phyloP scores from a whole-genome alignment of 805 yeast genomes.

The Ogataea saltuana region DNA sequence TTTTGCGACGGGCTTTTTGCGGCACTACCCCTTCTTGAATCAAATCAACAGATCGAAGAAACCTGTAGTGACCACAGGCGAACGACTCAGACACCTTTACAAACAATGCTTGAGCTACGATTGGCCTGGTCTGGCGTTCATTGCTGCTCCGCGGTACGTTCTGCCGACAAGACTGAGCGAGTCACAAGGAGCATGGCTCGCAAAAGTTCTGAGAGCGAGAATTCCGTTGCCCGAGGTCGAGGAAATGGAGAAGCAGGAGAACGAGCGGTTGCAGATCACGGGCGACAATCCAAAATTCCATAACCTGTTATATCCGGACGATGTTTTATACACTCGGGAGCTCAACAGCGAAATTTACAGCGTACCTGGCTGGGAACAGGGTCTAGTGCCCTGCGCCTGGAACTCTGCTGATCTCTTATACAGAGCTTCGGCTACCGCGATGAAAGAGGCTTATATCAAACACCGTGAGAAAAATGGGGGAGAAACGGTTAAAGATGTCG shows the following conservation, averaged over 20 bases:
- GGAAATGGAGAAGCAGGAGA: constrained; percentile 48
- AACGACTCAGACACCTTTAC: constrained; percentile 53
- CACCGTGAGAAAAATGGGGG: constrained; percentile 41
- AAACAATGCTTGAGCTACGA: constrained; percentile 57
- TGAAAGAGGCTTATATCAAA: constrained; percentile 49
- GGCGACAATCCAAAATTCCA: constrained; percentile 52
- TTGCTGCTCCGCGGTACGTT: constrained; percentile 62
- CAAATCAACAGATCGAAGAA: constrained; percentile 24
- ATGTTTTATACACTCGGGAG: constrained; percentile 52
- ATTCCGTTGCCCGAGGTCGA: constrained; percentile 49
- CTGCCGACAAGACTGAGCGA: constrained; percentile 63
- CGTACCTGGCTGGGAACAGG: constrained; percentile 36
- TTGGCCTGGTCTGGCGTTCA: constrained; percentile 66
- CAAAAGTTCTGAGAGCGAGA: constrained; percentile 61
- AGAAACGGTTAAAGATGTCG: constrained; percentile 18
- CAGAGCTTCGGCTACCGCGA: constrained; percentile 43
- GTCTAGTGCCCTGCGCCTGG: constrained; percentile 57
- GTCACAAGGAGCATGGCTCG: constrained; percentile 65
- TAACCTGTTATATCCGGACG: constrained; percentile 55
- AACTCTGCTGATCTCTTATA: constrained; percentile 44
- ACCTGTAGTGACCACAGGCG: constrained; percentile 49
- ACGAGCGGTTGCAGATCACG: constrained; percentile 38
- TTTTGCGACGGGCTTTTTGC: constrained; percentile 72
- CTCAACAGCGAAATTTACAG: constrained; percentile 37
- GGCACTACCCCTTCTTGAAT: constrained; percentile 59